Base-by-base conservation (phyloP, 495 filamentous ascomycete species). In the Friedmanniomyces endolithicus region DNA sequence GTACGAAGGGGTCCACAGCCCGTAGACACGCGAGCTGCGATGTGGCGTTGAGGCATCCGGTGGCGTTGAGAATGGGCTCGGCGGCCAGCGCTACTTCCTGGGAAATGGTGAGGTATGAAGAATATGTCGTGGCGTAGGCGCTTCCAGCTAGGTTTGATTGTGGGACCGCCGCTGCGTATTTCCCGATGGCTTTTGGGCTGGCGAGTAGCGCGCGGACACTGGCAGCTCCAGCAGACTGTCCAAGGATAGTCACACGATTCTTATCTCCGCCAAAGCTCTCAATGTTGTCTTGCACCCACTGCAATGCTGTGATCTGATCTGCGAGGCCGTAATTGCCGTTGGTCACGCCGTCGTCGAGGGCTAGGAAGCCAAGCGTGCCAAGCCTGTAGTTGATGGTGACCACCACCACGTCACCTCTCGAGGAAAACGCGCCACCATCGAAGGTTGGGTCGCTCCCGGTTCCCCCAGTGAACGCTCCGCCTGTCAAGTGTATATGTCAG, bases 261-360 rank as follows among this genome's bases (percentile, higher is more conserved):
- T 53, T 51, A 40, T 67, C 61, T 4, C 65, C 66, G 9, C 66
- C 66, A 44, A 68, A 68, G 48, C 57, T 56, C 34, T 23, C 37
- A 47, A 67, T 64, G 29, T 68, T 53, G 4, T 27, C 39, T 7
- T 50, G 59, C 6, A 65, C 54, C 66, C 64, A 67, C 6, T 66
- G 52, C 6, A 68, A 55, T 0, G 62, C 66, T 16, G 63, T 56
- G 39, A 65, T 57, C 46, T 64, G 74, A 63, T 80, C 78, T 1
- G 66, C 69, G 1, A 82, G 60, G 1, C 77, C 75, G 57, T 70
- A 80, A 49, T 80, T 80, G 7, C 78, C 78, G 48, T 74, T 78
- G 11, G 68, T 78, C 35, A 40, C 48, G 29, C 57, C 53, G 34
- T 59, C 56, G 23, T 63, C 48, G 22, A 68, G 40, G 61, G 70